Base-by-base conservation (phyloP, 805 yeast species). In the Sugiyamaella chiloensis region DNA sequence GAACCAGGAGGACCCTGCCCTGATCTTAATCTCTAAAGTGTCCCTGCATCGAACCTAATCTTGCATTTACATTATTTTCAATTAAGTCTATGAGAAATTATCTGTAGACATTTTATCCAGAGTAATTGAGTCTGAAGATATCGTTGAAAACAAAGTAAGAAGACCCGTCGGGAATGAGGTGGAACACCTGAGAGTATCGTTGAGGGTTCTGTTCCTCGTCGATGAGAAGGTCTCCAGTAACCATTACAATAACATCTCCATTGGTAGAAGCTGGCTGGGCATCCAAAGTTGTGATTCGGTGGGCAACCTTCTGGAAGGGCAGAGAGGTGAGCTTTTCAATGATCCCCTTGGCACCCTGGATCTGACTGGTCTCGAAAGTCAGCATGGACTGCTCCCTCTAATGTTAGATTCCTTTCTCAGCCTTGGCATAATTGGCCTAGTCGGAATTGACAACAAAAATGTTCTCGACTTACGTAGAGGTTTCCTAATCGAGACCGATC, bases 361-460 rank as follows among this genome's bases (percentile, higher is more conserved):
- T 76, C 75, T 91, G 97, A 51, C 89, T 75, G 47, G 90, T 83
- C 73, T 93, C 99, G 62, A 93, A 93, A 41, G 99, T 93, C 71
- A 93, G 76, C 99, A 93, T 93, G 24, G 97, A 89, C 67, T 87
- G 90, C 53, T 88, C 96, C 67, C 99, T 86, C 80, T n/a, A n/a
- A n/a, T n/a, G n/a, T n/a, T n/a, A n/a, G n/a, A n/a, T n/a, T n/a
- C n/a, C n/a, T n/a, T n/a, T n/a, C n/a, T n/a, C n/a, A n/a, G n/a
- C n/a, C n/a, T n/a, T n/a, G n/a, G n/a, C n/a, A n/a, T n/a, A n/a
- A n/a, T n/a, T n/a, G n/a, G n/a, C n/a, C n/a, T 74, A 40, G 8
- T n/a, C 12, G 12, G 12, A 47, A 42, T 42, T 42, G 50, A 11
- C 37, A 44, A 31, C 42, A 20, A 11, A 12, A n/a, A 32, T 21